Percentiles rank a stretch among this genome's conserved stretches.
Conservation (phyloP, 768 basidiomycete species). For the Suillus sp. region DNA sequence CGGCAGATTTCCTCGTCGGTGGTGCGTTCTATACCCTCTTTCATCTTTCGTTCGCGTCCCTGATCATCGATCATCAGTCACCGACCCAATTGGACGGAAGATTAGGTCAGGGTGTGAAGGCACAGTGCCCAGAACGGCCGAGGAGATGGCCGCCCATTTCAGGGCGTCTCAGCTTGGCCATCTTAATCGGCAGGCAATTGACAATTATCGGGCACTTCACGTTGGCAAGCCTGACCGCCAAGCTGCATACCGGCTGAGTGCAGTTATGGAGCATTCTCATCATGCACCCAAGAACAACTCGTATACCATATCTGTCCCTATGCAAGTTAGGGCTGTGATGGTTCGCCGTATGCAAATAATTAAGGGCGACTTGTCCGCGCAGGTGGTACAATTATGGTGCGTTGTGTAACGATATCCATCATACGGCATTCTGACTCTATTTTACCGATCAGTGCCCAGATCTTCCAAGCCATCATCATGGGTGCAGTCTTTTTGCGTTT, state of each 20-base stretch:
- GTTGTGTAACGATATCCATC: slow-evolving; percentile 23
- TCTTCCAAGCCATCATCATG: slow-evolving; percentile 24
- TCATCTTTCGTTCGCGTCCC: background rate
- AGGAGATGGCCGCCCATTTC: slow-evolving; percentile 58
- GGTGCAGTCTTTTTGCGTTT: slow-evolving; percentile 46
- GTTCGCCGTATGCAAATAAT: slow-evolving; percentile 48
- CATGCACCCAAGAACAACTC: slow-evolving; percentile 42
- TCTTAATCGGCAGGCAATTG: slow-evolving; percentile 48
- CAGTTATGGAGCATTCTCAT: slow-evolving; percentile 51
- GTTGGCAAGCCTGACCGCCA: slow-evolving; percentile 48
- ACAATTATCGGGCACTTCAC: slow-evolving; percentile 44
- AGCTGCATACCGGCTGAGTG: slow-evolving; percentile 49
- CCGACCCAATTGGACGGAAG: slow-evolving; percentile 61
- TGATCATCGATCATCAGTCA: slow-evolving; percentile 39
- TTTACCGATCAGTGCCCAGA: slow-evolving; percentile 37
- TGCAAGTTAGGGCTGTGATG: slow-evolving; percentile 48
- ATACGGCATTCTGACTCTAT: slow-evolving; percentile 19
- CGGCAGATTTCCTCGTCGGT: slow-evolving; percentile 59
- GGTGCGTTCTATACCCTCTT: slow-evolving; percentile 23
- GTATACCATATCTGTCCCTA: slow-evolving; percentile 46
- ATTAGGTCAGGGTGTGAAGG: slow-evolving; percentile 42
- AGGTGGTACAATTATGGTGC: slow-evolving; percentile 38
- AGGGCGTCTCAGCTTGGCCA: slow-evolving; percentile 40
- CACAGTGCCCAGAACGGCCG: slow-evolving; percentile 52
- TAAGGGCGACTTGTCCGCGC: slow-evolving; percentile 40